Evolutionary conservation across 768 basidiomycete species (phyloP), one percentile per base, ranked within the genome.

Genomic region (Pleurotus platypus): DNA sequence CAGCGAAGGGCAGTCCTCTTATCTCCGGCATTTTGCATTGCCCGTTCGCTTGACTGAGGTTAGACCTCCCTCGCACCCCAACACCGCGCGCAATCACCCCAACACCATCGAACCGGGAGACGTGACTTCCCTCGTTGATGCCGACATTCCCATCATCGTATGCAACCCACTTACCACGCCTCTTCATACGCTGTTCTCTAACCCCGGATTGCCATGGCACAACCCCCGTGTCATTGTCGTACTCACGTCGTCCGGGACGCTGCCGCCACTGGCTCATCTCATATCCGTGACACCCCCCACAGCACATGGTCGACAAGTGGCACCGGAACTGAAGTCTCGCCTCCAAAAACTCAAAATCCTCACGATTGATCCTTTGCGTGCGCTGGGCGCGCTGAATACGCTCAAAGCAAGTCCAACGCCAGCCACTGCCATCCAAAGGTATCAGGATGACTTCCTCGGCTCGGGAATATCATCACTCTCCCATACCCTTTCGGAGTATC

Each of bases 111-210:
- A 39, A 60, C 24, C 57, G 46, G 30, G 22, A 46, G 57, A 60
- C 50, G 47, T 63, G 20, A 64, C 60, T 3, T 18, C 61, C 42
- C 69, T 78, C 37, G 57, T 69, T 58, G 69, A 70, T 59, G 83
- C 84, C 6, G 87, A 90, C 62, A 72, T 89, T 38, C 77, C 85
- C n/a, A 68, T 92, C 59, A 61, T 90, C 15, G 72, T 89, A 13
- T 79, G 73, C 64, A 87, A 89, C 58, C 85, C 88, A 5, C 57
- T 85, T 39, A 77, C 79, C 18, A 80, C 77, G 1, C 72, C 80
- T 6, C 66, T 85, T 18, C 62, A 75, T 1, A 64, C 72, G 18
- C 65, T 86, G 7, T 61, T 70, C 12, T 51, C 63, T 22, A 58
- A 60, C 27, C 56, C 67, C 1, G 64, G 61, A 15, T 47, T 72